Evolutionary conservation across 2,329 filamentous ascomycete species (phyloP), one percentile per base, ranked within the genome.

Genomic region (Zasmidium cellare): DNA sequence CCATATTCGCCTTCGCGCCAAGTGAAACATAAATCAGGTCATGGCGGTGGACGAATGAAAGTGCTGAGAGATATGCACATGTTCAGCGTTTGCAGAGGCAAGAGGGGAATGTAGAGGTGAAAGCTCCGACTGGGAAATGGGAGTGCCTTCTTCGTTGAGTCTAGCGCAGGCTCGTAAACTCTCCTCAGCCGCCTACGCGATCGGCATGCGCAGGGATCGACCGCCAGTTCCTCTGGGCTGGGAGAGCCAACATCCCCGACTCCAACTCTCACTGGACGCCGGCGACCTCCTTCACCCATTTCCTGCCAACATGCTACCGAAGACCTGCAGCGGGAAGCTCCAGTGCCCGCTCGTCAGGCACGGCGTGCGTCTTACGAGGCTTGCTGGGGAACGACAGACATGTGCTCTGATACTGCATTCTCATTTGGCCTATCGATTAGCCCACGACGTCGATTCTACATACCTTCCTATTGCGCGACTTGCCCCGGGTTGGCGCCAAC

Each of bases 341-440:
- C 35, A 14, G 14, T 31, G 7, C 14, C 28, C 28, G n/a, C 28
- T 31, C 18, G 19, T 25, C 38, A 47, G 44, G 41, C 41, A 46
- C 50, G 31, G 44, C 16, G 19, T 24, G 48, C 44, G 50, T 19
- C 28, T n/a, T n/a, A n/a, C n/a, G n/a, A n/a, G n/a, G n/a, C n/a
- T n/a, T 28, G 25, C 25, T 28, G 25, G 25, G 28, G 25, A 23
- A 23, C 3, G 46, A 55, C 46, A 28, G n/a, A 56, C 61, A 61
- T 64, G 61, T 64, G 59, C 57, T 47, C 51, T 44, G 41, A 60
- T 56, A 47, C 50, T 53, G 59, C 49, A 49, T 22, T 35, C 57
- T 64, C 56, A 58, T 41, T 58, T 57, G 55, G 55, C 45, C 51
- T 46, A 46, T 53, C 28, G 25, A 51, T 46, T 28, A 28, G 25